Conservation (phyloP, 257 asterid genomes). For the Solanum sejunctum region DNA sequence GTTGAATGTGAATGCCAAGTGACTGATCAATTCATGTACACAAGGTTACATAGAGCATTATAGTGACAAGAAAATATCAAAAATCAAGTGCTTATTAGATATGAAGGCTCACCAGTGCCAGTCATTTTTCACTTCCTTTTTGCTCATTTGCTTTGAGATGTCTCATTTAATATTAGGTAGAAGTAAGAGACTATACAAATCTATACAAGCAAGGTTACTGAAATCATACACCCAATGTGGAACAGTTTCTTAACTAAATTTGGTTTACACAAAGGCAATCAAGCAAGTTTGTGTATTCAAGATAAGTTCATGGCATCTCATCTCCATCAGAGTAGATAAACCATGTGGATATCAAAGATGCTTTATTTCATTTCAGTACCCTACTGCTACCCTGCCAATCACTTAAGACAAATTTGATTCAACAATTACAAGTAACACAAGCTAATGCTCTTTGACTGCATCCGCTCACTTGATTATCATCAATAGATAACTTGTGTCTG, state of each 20-base stretch:
- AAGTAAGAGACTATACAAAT: neutral
- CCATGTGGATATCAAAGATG: neutral
- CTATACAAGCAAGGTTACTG: neutral
- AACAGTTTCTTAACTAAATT: neutral
- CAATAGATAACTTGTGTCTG: neutral
- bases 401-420: neutral
- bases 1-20: neutral
- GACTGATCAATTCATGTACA: neutral
- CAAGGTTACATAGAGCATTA: neutral
- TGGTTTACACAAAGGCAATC: neutral
- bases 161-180: neutral
- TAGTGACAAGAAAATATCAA: neutral
- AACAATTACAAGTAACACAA: neutral
- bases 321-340: neutral
- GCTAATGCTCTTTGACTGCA: neutral
- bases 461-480: neutral
- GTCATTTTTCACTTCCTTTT: neutral
- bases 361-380: neutral
- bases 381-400: neutral
- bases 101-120: neutral
- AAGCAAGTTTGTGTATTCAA: neutral
- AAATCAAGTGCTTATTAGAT: neutral
- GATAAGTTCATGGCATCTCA: neutral
- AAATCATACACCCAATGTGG: neutral
- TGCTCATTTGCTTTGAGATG: neutral